Evolutionary conservation across 2,329 filamentous ascomycete genomes (phyloP).

Genomic region (Diaporthe nobilis): DNA sequence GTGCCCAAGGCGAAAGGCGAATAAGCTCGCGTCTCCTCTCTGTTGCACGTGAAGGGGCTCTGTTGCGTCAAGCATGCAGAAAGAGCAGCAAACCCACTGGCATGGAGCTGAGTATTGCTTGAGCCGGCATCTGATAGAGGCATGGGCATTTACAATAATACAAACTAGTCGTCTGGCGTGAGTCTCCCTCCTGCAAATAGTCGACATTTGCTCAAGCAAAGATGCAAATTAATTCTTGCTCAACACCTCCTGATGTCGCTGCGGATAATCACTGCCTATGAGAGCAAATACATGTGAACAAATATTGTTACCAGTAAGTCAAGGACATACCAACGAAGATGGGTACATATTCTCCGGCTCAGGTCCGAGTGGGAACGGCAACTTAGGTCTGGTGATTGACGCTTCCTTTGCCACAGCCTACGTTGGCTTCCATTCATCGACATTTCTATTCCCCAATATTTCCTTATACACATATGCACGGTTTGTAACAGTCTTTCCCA

Average conservation of each 20-base stretch:
- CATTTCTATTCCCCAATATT: too few relatives aligned
- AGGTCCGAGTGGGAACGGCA: not conserved
- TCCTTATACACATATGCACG: not conserved
- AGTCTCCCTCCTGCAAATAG: not conserved
- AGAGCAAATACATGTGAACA: not conserved
- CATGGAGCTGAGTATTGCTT: not conserved
- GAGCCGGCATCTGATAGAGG: not conserved
- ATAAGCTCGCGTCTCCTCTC: not conserved
- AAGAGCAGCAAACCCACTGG: not conserved
- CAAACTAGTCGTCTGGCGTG: not conserved
- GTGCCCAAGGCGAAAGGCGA: not conserved
- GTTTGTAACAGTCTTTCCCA: not conserved
- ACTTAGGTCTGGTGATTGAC: not conserved
- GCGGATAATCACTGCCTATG: not conserved
- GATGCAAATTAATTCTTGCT: not conserved
- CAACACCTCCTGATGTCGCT: not conserved
- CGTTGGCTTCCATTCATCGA: not conserved
- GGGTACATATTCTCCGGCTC: not conserved
- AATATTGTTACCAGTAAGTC: not conserved
- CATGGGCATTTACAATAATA: not conserved
- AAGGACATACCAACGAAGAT: not conserved
- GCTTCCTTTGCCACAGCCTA: not conserved
- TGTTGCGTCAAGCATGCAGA: not conserved
- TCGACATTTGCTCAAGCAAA: not conserved
- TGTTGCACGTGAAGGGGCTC: not conserved